A percentile compares a stretch with the other conserved stretches of the same genome.
Evolutionary conservation across 495 filamentous ascomycete species (phyloP).

Genomic region (Cryomyces minteri): DNA sequence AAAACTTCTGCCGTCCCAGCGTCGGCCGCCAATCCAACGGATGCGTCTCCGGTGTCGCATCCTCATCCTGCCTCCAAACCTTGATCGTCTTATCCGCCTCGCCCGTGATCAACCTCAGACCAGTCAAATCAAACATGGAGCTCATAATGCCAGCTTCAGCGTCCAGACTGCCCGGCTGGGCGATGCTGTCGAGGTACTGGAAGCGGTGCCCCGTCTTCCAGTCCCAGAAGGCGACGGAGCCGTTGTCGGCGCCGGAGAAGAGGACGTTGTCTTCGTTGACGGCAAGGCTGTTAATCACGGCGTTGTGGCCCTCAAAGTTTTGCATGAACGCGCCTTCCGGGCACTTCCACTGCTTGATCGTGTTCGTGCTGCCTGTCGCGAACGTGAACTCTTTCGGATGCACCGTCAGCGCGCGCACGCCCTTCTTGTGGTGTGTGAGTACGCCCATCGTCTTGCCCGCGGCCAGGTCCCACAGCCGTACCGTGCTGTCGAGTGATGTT

Average conservation of each 20-base stretch:
- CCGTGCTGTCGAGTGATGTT: constrained; percentile 75
- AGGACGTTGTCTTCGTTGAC: constrained; percentile 90
- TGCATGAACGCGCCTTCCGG: constrained; percentile 98
- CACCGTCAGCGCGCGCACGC: constrained; percentile 64
- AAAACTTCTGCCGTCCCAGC: constrained; percentile 52
- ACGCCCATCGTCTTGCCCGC: constrained; percentile 93
- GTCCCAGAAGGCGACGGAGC: constrained; percentile 95
- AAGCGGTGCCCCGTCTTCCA: constrained; percentile 94
- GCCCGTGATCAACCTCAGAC: constrained; percentile 75
- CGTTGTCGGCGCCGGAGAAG: constrained; percentile 92
- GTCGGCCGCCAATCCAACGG: constrained; percentile 88
- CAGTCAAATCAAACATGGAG: constrained; percentile 76
- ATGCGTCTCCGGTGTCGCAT: constrained; percentile 78
- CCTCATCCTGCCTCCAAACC: constrained; percentile 83
- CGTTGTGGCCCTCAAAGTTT: constrained; percentile 93
- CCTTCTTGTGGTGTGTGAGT: constrained; percentile 97
- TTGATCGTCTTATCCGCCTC: constrained; percentile 98
- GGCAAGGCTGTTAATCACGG: constrained; percentile 86
- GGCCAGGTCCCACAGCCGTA: constrained; percentile 90
- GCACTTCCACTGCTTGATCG: constrained; percentile 99
- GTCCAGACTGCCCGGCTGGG: constrained; percentile 85
- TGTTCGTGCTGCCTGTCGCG: constrained; percentile 71
- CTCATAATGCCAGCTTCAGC: constrained; percentile 91
- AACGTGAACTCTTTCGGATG: constrained; percentile 97
- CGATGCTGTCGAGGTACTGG: constrained; percentile 72